These are phyloP conservation scores for Rhodomyrtus tomentosa DNA, from an alignment of 345 rosid genomes.

Conservation along the genomic window DNA sequence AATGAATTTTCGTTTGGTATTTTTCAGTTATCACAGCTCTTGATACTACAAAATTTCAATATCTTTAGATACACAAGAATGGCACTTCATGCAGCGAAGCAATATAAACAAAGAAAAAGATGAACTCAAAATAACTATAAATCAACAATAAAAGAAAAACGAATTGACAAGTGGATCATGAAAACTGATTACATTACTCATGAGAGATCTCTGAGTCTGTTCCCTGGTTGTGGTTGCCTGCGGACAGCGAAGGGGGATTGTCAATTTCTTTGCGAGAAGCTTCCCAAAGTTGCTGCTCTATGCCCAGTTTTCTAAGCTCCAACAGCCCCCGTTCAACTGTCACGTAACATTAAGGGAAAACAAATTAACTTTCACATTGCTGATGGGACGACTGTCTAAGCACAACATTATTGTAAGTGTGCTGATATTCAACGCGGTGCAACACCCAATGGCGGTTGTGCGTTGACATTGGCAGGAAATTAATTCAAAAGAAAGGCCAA, in stretches of 20 bases:
- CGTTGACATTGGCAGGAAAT: neutral
- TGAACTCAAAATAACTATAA: neutral
- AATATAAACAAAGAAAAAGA: neutral
- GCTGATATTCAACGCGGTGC: neutral
- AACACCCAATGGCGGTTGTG: neutral
- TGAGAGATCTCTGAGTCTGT: slow-evolving; percentile 1
- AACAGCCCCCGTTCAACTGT: slow-evolving; percentile 77
- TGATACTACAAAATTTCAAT: neutral
- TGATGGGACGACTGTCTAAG: neutral
- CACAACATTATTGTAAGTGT: neutral
- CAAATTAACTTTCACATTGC: neutral
- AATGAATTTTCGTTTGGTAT: neutral
- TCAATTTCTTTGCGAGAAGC: slow-evolving; percentile 57
- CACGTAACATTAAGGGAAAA: neutral
- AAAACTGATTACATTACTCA: neutral
- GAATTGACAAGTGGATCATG: neutral
- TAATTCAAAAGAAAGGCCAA: neutral
- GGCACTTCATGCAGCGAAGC: neutral
- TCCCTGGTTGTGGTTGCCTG: neutral
- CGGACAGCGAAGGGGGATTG: slow-evolving; percentile 4
- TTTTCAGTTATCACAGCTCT: neutral
- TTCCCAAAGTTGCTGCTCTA: slow-evolving; percentile 89
- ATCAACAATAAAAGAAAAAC: neutral
- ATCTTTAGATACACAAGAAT: neutral
- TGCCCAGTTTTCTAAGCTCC: slow-evolving; percentile 80